A percentile compares a stretch with the other conserved stretches of the same genome.
Conservation (phyloP, 306 rosid genomes). For the Glycine latifolia region DNA sequence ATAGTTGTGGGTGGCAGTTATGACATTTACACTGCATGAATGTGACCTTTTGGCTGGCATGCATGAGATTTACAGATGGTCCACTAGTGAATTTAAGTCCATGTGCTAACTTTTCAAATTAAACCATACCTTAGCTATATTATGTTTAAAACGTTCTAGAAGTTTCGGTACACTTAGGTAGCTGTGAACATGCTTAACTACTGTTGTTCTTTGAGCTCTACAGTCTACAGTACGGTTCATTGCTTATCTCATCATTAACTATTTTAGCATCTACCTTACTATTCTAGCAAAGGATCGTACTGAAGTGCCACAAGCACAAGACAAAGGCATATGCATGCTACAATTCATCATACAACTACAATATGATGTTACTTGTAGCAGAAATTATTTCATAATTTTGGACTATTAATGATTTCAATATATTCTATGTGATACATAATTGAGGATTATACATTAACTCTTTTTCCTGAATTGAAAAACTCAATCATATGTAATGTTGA, state of each 20-base stretch:
- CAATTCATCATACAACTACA: not conserved
- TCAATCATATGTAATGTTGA: no score
- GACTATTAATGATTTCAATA: not conserved
- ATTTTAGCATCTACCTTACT: not conserved
- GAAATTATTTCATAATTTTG: not conserved
- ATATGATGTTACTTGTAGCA: not conserved
- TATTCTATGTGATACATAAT: not conserved
- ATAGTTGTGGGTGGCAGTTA: not conserved
- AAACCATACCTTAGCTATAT: not conserved
- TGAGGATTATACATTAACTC: not conserved
- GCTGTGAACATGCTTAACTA: slow-evolving; percentile 12
- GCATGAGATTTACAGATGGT: slow-evolving; percentile 23
- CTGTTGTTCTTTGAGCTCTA: not conserved
- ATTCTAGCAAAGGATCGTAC: not conserved
- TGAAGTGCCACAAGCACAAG: slow-evolving; percentile 13
- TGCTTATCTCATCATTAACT: slow-evolving; percentile 6
- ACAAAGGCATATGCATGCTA: slow-evolving; percentile 21
- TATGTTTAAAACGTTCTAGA: not conserved
- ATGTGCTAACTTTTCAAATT: slow-evolving; percentile 17
- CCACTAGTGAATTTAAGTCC: slow-evolving; percentile 31
- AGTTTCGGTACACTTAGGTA: slow-evolving; percentile 5
- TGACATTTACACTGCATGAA: slow-evolving; percentile 26
- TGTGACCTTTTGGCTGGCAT: slow-evolving; percentile 37
- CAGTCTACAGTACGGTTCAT: not conserved
- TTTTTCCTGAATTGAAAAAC: not conserved